Base-by-base conservation (phyloP, 148 eudicot species). In the Gaultheria prostrata region DNA sequence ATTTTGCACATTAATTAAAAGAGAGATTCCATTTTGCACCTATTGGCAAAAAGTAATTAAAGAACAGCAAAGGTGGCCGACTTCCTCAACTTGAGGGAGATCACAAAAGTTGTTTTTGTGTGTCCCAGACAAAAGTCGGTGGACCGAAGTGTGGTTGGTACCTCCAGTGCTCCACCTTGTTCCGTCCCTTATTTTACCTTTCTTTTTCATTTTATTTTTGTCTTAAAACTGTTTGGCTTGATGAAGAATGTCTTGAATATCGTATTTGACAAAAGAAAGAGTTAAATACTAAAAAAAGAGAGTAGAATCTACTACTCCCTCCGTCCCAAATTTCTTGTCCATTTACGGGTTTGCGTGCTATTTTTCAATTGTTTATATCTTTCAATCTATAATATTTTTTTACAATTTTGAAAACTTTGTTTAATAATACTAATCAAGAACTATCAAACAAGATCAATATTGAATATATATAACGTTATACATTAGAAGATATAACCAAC, bases 41-140 rank as follows among this genome's bases (percentile, higher is more conserved):
- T 57, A 39, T 15, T 43, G 71, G 32, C 32, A 57, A 80, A 24
- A 59, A 6, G 2, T 2, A 30, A 13, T 1, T 26, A 24, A 46
- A 49, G 35, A 77, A 49, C 14, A 39, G 24, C 1, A 26, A 48
- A 50, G 35, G 10, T 39, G 14, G 7, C 43, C n/a, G n/a, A n/a
- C n/a, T 3, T 80, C 54, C 82, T 33, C 72, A 80, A 3, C 53
- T 14, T 59, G 72, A 17, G 49, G 82, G 32, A 80, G 72, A n/a
- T n/a, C 43, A 24, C 33, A 11, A 26, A 12, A 63, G 30, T 56
- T 3, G 33, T 30, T 11, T 5, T 10, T 32, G 18, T 53, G 18
- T 5, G 65, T 24, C 33, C 17, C 51, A 79, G 39, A 80, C 39
- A 80, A 63, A 13, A 61, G 43, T 80, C 13, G 39, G 65, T 43